Evolutionary conservation across 2,329 filamentous ascomycete genomes (phyloP).

Genomic region (Metarhizium rileyi): DNA sequence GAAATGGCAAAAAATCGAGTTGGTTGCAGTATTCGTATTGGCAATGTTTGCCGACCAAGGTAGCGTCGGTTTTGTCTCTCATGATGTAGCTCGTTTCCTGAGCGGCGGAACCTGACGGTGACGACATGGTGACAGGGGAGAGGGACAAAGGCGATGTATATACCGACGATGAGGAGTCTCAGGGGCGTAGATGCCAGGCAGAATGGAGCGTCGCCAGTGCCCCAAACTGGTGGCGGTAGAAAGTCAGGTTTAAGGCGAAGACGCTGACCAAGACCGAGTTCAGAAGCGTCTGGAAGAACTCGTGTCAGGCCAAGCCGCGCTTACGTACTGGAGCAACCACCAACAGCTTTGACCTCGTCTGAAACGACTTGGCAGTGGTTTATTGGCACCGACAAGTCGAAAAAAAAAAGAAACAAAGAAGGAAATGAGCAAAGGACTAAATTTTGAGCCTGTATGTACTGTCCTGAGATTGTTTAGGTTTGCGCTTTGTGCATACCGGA

Average conservation of each 20-base stretch:
- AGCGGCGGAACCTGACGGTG: conserved; percentile 32
- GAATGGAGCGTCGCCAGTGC: conserved; percentile 6
- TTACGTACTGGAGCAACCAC: conserved; percentile 3
- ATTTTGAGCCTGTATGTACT: too few species aligned
- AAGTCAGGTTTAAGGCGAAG: neutral
- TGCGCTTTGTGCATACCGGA: too few species aligned
- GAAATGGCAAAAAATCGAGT: conserved; percentile 92
- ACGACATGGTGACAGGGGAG: conserved; percentile 36
- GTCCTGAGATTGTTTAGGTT: too few species aligned
- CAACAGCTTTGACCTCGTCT: neutral
- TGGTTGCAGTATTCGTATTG: conserved; percentile 85
- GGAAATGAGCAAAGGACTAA: too few species aligned
- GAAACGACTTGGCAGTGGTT: neutral
- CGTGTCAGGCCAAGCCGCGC: conserved; percentile 3
- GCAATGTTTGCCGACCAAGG: conserved; percentile 83
- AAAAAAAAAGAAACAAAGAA: too few species aligned
- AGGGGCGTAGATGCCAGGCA: conserved; percentile 2
- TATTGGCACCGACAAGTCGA: neutral
- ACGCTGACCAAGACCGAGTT: conserved; percentile 1
- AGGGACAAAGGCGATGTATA: neutral
- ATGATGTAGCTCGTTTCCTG: conserved; percentile 57
- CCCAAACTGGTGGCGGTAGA: neutral
- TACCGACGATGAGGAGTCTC: neutral
- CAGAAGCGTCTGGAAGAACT: conserved; percentile 8
- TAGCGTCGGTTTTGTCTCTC: conserved; percentile 63